Conservation (phyloP, 2,329 filamentous ascomycete species). For the Ophiosphaerella narmari region DNA sequence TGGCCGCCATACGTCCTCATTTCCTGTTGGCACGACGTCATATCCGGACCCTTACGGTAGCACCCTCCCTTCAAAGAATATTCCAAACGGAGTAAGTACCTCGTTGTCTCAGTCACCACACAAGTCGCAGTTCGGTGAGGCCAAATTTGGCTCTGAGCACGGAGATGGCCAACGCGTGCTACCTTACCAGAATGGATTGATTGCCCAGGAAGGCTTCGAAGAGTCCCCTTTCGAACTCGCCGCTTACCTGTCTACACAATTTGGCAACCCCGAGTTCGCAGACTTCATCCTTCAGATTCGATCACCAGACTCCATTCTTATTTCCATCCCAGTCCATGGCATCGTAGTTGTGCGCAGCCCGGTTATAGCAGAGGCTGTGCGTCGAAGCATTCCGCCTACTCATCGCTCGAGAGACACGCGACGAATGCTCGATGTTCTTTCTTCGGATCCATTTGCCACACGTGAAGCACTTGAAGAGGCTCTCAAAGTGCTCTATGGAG, state of each 20-base stretch:
- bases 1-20: conserved; percentile 28
- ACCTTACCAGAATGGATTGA: conserved; percentile 23
- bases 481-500: conserved; percentile 44
- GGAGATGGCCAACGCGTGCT: conserved; percentile 24
- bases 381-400: conserved; percentile 20
- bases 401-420: conserved; percentile 32
- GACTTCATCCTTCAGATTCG: conserved; percentile 45
- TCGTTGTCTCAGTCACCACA: conserved; percentile 42
- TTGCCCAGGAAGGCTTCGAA: conserved; percentile 21
- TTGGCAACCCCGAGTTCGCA: conserved; percentile 43
- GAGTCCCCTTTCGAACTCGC: conserved; percentile 37
- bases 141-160: conserved; percentile 22
- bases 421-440: conserved; percentile 32
- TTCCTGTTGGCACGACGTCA: conserved; percentile 15
- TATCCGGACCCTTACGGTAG: conserved; percentile 27
- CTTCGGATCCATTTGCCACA: conserved; percentile 33
- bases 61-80: conserved; percentile 22
- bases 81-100: conserved; percentile 30
- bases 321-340: conserved; percentile 42
- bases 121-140: conserved; percentile 34
- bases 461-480: conserved; percentile 40
- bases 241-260: conserved; percentile 38
- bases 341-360: conserved; percentile 43
- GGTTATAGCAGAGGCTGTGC: conserved; percentile 37
- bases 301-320: conserved; percentile 29